Base-by-base conservation (phyloP, 108 stramenopile species). In the Cylindrotheca closterium region DNA sequence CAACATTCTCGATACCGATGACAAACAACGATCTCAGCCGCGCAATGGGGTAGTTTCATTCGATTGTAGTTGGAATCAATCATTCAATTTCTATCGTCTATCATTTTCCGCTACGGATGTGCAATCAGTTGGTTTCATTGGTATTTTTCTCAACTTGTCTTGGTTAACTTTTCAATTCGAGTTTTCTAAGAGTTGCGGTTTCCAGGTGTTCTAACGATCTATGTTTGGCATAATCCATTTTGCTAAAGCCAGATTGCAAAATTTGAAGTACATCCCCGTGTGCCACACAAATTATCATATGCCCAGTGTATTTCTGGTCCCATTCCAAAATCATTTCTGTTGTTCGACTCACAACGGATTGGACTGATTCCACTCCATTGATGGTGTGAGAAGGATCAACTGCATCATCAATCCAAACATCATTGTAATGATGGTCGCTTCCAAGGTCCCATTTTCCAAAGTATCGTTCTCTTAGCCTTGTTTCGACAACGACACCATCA, bases 181-280 rank as follows among this genome's bases (percentile, higher is more conserved):
- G 60, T 48, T 76, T 65, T 50, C 92, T 68, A 42, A 90, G 58
- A 4, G 80, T 88, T 0, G 92, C 92, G 1, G 89, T 93, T 70
- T 93, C 89, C 71, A 93, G 64, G 74, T 93, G 92, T 19, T 79
- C 64, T 71, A 93, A 55, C 37, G 75, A 73, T 30, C 92, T 68
- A 65, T 93, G 92, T 42, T 70, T 57, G 8, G 70, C 60, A 21
- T 77, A 81, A 72, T 89, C 84, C 63, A 66, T 60, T 46, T 63
- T 73, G 54, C 51, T 49, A 64, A 93, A 93, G 23, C 83, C 87
- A 1, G 95, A 93, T 59, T 93, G 95, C 31, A 90, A 52, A 18
- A 96, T 96, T 64, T 96, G 95, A 45, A 96, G 52, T 17, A 93
- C 92, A 70, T 96, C 95, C 0, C 92, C 95, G 70, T 96, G 95